Conservation (phyloP, 768 basidiomycete species). For the Gelatoporia subvermispora region DNA sequence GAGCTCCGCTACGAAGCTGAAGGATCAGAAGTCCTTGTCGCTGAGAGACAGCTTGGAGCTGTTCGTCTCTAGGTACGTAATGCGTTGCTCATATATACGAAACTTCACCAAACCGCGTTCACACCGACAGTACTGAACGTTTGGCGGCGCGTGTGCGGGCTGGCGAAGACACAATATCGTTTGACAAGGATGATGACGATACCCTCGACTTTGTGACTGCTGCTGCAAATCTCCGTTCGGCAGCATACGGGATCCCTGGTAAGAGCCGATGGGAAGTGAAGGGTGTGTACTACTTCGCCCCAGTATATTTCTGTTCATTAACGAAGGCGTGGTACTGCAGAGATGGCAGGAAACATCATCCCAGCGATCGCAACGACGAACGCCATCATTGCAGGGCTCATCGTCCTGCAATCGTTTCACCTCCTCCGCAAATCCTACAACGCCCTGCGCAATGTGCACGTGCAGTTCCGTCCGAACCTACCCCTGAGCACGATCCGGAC, state of each 20-base stretch:
- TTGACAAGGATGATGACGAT: conserved; percentile 98
- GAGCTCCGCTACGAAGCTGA: conserved; percentile 38
- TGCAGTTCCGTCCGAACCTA: conserved; percentile 72
- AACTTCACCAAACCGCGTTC: neutral
- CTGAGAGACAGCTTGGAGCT: conserved; percentile 78
- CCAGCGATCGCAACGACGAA: conserved; percentile 99
- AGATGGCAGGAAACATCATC: conserved; percentile 99
- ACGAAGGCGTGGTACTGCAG: conserved; percentile 33
- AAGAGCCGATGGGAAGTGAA: conserved; percentile 98
- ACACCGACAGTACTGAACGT: conserved; percentile 60
- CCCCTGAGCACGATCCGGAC: conserved; percentile 70
- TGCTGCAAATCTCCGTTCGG: conserved; percentile 86
- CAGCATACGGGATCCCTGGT: conserved; percentile 80
- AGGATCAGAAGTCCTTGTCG: conserved; percentile 76
- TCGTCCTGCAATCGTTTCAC: conserved; percentile 89
- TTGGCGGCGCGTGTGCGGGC: conserved; percentile 63
- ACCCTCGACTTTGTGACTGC: conserved; percentile 96
- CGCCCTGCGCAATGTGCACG: conserved; percentile 67
- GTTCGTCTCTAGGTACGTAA: conserved; percentile 75
- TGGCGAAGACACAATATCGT: conserved; percentile 71
- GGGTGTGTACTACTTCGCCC: conserved; percentile 42
- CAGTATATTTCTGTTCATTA: no score
- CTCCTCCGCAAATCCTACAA: conserved; percentile 64
- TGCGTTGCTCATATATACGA: neutral
- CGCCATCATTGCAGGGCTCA: conserved; percentile 91